Evolutionary conservation across 352 stramenopile species (phyloP).

Genomic region (Thraustochytrium sp.): DNA sequence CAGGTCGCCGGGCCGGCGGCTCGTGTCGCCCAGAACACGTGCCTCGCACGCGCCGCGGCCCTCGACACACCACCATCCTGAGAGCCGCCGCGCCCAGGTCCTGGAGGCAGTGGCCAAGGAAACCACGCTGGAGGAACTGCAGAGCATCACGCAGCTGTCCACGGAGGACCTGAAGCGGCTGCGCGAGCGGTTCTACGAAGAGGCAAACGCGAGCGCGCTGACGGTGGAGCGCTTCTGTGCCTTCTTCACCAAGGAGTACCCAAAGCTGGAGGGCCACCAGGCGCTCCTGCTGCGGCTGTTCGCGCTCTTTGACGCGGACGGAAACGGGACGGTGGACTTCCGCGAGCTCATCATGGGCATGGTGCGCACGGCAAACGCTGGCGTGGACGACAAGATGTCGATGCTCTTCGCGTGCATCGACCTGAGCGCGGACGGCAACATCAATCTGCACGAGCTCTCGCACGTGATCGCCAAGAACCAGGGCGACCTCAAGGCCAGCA

Average conservation of each 20-base stretch:
- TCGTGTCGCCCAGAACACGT: not conserved
- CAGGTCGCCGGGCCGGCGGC: not conserved
- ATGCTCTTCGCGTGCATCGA: constrained; percentile 26
- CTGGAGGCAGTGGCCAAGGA: constrained; percentile 24
- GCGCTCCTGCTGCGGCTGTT: constrained; percentile 27
- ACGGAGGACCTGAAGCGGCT: not conserved
- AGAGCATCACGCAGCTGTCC: constrained; percentile 15
- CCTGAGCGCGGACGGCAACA: constrained; percentile 3
- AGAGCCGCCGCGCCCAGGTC: constrained; percentile 8
- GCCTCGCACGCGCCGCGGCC: too few relatives aligned
- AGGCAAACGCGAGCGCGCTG: constrained; percentile 1
- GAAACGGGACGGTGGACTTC: constrained; percentile 21
- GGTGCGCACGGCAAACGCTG: not conserved
- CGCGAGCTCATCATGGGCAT: constrained; percentile 31
- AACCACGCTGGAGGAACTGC: constrained; percentile 17
- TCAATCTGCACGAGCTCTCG: constrained; percentile 42
- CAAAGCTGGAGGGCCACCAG: constrained; percentile 23
- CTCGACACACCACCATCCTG: too few relatives aligned
- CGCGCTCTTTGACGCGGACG: constrained; percentile 23
- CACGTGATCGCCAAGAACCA: constrained; percentile 36
- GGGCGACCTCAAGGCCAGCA: constrained; percentile 27
- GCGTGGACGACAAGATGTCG: constrained; percentile 26
- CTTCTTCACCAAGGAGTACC: constrained; percentile 14
- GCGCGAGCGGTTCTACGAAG: not conserved
- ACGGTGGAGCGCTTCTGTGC: constrained; percentile 26